phyloP scores from a whole-genome alignment of 2,329 filamentous ascomycete genomes.

The Ambrosiella xylebori region DNA sequence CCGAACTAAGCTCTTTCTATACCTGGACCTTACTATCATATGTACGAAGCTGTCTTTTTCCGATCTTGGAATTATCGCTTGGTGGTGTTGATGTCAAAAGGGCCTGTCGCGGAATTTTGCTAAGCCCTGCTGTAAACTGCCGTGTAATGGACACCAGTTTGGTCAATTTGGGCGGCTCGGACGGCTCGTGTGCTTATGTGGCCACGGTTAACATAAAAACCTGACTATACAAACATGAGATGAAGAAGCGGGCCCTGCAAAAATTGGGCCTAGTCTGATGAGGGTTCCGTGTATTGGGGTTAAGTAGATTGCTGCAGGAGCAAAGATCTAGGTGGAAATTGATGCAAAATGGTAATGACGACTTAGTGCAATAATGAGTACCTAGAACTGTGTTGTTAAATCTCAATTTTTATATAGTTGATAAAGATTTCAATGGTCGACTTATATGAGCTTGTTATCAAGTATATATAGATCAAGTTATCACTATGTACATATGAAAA shows the following conservation, averaged over 20 bases:
- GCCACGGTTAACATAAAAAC: neutral
- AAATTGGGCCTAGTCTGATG: neutral
- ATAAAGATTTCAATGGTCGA: too few relatives aligned
- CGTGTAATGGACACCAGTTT: neutral
- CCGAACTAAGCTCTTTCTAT: too few relatives aligned
- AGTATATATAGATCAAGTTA: neutral
- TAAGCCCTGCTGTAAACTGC: neutral
- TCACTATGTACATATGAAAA: neutral
- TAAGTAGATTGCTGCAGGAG: neutral
- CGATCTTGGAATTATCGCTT: too few relatives aligned
- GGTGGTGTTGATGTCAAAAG: neutral
- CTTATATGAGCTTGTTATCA: neutral
- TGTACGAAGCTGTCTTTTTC: too few relatives aligned
- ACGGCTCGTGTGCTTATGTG: neutral
- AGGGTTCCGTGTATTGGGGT: neutral
- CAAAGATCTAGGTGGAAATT: neutral
- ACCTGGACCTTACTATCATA: too few relatives aligned
- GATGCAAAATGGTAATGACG: neutral
- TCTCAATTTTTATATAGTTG: too few relatives aligned
- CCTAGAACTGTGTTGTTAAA: too few relatives aligned
- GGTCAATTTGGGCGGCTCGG: neutral
- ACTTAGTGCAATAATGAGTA: too few relatives aligned
- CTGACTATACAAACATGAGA: neutral
- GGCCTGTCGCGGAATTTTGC: neutral
- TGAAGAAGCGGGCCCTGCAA: neutral